These are phyloP conservation scores for Leccinum variicolor DNA, from an alignment of 768 basidiomycete genomes.

Conservation along the genomic window DNA sequence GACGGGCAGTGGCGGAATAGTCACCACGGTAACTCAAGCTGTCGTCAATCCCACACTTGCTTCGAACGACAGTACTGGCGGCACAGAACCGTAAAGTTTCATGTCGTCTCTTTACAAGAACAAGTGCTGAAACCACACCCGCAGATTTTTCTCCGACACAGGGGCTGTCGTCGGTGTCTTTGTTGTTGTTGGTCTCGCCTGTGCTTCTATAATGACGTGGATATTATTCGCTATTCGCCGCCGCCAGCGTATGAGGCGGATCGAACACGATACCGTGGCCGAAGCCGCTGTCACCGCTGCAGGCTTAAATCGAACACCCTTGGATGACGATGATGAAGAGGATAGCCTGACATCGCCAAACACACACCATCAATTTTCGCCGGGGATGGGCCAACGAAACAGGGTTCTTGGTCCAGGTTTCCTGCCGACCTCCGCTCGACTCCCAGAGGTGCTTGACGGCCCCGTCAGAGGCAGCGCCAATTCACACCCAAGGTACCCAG, in stretches of 20 bases:
- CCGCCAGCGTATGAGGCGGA: constrained; percentile 52
- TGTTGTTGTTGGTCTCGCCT: constrained; percentile 82
- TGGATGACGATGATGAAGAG: constrained; percentile 64
- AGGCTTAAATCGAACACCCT: constrained; percentile 61
- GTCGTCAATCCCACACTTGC: constrained; percentile 71
- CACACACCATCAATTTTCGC: constrained; percentile 19
- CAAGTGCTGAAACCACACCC: constrained; percentile 6
- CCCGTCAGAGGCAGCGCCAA: constrained; percentile 35
- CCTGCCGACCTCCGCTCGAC: constrained; percentile 29
- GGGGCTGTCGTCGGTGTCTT: constrained; percentile 93
- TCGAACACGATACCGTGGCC: constrained; percentile 71
- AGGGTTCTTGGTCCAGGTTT: constrained; percentile 20
- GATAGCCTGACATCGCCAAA: constrained; percentile 18
- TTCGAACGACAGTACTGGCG: constrained; percentile 40
- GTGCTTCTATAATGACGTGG: constrained; percentile 63
- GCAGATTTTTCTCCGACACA: constrained; percentile 81
- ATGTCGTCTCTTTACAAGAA: not conserved
- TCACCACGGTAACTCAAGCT: constrained; percentile 59
- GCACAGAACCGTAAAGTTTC: constrained; percentile 46
- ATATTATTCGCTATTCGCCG: constrained; percentile 68
- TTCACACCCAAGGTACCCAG: constrained; percentile 48
- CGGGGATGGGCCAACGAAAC: constrained; percentile 41
- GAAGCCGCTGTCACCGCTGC: constrained; percentile 71
- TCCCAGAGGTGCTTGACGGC: constrained; percentile 30
- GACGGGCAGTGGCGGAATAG: constrained; percentile 49